Conservation (phyloP, 2,329 filamentous ascomycete species). For the Fusarium circinatum region DNA sequence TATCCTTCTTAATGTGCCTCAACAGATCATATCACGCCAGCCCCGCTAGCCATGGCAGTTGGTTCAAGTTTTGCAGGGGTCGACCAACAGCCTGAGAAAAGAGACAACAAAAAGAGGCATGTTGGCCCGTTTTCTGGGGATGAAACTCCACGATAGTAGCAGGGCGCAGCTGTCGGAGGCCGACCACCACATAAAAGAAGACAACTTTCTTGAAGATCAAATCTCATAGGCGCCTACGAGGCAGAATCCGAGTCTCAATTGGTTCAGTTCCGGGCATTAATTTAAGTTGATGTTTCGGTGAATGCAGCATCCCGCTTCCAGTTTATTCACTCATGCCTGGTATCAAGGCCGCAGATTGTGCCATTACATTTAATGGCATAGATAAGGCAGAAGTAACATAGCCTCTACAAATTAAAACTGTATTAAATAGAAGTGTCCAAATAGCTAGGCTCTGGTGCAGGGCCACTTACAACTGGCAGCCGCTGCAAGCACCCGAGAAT, state of each 20-base stretch:
- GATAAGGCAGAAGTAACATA: background rate
- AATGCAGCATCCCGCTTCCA: background rate
- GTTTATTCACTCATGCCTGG: too few relatives aligned
- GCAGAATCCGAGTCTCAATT: background rate
- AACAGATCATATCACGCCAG: background rate
- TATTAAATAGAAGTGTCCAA: background rate
- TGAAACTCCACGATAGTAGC: background rate
- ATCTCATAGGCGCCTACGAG: background rate
- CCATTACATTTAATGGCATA: background rate
- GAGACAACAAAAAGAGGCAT: background rate
- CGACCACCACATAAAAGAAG: background rate
- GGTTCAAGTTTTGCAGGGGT: background rate
- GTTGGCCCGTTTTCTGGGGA: background rate
- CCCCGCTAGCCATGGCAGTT: background rate
- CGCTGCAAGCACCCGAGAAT: conserved; percentile 4
- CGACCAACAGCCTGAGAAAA: background rate
- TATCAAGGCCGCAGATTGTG: background rate
- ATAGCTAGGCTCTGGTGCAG: background rate
- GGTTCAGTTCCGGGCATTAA: accelerated
- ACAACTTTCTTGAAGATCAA: too few relatives aligned
- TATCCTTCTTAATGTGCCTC: background rate
- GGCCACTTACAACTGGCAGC: background rate
- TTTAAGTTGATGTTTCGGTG: background rate
- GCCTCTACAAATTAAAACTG: background rate
- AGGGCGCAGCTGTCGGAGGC: conserved; percentile 7